These are phyloP conservation scores for Verticillium isaacii DNA, from an alignment of 2,329 filamentous ascomycete species.

Conservation along the genomic window DNA sequence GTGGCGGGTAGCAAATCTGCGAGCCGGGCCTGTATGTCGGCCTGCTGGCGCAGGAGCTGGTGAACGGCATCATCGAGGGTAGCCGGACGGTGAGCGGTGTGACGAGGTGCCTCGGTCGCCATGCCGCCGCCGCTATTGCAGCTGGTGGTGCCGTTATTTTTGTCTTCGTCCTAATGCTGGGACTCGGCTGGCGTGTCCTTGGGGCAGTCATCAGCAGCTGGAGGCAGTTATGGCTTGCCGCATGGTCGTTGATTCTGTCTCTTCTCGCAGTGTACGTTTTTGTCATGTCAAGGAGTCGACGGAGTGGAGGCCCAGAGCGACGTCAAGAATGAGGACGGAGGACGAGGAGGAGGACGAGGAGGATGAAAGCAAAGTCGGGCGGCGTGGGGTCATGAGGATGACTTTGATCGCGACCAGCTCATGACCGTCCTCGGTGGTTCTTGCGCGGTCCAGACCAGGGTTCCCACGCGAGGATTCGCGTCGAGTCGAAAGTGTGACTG, in stretches of 20 bases:
- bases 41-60: conserved; percentile 46
- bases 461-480: neutral
- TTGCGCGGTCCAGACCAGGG: neutral
- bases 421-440: neutral
- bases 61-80: conserved; percentile 37
- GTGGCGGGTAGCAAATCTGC: conserved; percentile 41
- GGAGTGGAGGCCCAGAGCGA: conserved; percentile 13
- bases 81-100: conserved; percentile 23
- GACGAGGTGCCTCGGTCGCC: conserved; percentile 13
- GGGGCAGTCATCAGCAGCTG: neutral
- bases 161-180: neutral
- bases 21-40: conserved; percentile 47
- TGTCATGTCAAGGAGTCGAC: neutral
- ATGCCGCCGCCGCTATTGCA: conserved; percentile 10
- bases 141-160: conserved; percentile 6
- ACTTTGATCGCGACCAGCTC: neutral
- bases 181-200: neutral
- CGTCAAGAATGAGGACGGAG: conserved; percentile 4
- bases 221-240: neutral
- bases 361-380: conserved; percentile 11
- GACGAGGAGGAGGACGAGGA: conserved; percentile 9
- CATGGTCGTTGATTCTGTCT: conserved; percentile 1
- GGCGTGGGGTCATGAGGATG: neutral
- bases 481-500: neutral
- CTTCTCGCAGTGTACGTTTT: conserved; percentile 19